phyloP scores from a whole-genome alignment of 2,329 filamentous ascomycete genomes.

The Trichoderma polysporum region DNA sequence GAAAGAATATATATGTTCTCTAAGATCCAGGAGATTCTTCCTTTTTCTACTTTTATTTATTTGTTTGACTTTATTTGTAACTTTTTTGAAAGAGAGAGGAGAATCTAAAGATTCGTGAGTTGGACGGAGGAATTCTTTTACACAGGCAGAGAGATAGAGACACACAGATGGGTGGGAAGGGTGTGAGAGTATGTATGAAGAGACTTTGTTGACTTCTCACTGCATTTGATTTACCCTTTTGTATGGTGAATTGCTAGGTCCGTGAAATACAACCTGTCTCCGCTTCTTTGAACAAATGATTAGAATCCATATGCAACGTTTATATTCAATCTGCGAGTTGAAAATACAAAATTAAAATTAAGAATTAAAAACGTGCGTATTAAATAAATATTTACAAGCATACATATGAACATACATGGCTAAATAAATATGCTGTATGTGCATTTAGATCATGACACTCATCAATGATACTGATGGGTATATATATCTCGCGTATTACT shows the following conservation, averaged over 20 bases:
- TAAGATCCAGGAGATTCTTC: background rate
- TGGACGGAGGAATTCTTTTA: background rate
- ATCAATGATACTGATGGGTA: background rate
- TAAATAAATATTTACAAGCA: background rate
- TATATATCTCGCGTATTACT: background rate
- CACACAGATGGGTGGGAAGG: background rate
- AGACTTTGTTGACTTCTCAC: background rate
- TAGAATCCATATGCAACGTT: background rate
- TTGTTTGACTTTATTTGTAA: background rate
- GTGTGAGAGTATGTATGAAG: background rate
- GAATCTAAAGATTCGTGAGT: background rate
- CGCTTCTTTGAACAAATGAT: background rate
- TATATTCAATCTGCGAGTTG: background rate
- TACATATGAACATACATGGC: background rate
- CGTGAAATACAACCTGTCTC: background rate
- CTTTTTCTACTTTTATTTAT: background rate
- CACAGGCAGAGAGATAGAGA: background rate
- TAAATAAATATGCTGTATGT: constrained; percentile 1
- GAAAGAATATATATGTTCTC: background rate
- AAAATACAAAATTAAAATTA: background rate
- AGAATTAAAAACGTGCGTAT: background rate
- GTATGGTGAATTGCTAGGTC: background rate
- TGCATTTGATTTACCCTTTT: background rate
- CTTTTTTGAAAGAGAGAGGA: background rate
- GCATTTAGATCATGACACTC: background rate